These are phyloP conservation scores for Pseudocercospora ulei DNA, from an alignment of 2,329 filamentous ascomycete genomes.

Conservation along the genomic window DNA sequence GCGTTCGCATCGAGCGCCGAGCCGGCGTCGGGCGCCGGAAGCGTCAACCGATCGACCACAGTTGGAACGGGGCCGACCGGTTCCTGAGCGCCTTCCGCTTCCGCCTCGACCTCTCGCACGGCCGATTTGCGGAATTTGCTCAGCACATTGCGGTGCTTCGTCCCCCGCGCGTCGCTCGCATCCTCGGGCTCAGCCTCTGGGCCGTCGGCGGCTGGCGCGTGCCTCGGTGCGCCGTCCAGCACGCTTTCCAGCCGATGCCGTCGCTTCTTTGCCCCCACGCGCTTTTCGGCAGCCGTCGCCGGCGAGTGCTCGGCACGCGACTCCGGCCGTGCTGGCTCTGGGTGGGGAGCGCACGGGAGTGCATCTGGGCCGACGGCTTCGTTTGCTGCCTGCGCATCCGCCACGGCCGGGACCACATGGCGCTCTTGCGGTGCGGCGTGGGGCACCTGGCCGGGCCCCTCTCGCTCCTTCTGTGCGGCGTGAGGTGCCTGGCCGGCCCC, in stretches of 20 bases:
- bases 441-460: no score
- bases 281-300: background rate
- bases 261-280: conserved; percentile 41
- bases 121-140: conserved; percentile 40
- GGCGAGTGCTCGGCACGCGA: background rate
- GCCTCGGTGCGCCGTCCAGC: conserved; percentile 12
- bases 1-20: conserved; percentile 50
- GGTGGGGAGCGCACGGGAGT: background rate
- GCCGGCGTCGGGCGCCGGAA: conserved; percentile 14
- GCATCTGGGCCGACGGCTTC: background rate
- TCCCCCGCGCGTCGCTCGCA: conserved; percentile 25
- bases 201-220: conserved; percentile 28
- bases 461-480: conserved; percentile 10
- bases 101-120: conserved; percentile 20
- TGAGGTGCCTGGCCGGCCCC: conserved; percentile 30
- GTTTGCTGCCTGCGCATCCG: no score
- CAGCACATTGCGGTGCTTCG: conserved; percentile 35
- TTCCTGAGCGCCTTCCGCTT: conserved; percentile 17
- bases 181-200: conserved; percentile 32
- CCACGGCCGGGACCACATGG: no score
- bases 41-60: conserved; percentile 50
- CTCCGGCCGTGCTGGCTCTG: no score
- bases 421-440: no score
- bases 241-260: conserved; percentile 37
- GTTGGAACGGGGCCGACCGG: conserved; percentile 8